Evolutionary conservation across 1,284 basidiomycete genomes (phyloP), one percentile per base, ranked within the genome.

Genomic region (Tylopilus microsporus): DNA sequence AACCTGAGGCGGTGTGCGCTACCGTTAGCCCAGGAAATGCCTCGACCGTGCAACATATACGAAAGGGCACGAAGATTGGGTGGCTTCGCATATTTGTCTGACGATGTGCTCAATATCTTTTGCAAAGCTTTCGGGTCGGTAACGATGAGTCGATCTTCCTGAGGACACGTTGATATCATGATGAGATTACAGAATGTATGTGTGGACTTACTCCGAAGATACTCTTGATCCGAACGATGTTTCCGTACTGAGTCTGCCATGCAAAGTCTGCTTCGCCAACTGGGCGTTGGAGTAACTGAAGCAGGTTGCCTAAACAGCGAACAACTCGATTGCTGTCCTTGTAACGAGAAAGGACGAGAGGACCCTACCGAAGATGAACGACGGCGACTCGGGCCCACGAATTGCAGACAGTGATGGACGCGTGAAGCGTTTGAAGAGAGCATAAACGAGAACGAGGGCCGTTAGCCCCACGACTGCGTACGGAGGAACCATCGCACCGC

Each of bases 91-190:
- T 74, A 80, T 39, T 61, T 67, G 59, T 78, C 75, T 1, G 70
- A 72, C 0, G 75, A 73, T 3, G 74, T 73, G 49, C 75, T 70
- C 46, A 75, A 68, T 19, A 81, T 75, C 60, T 75, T 73, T 47
- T 78, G 78, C 15, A 79, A 60, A 8, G 77, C 77, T 60, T 75
- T 77, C 5, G 77, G 75, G 53, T 80, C 78, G 1, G 68, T 18
- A 18, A 74, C 42, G 41, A 75, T 42, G 9, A 74, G 63, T 9
- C 57, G 57, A 50, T 74, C 59, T 15, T 63, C 62, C 72, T 73
- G 50, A 16, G 3, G 12, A 32, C 30, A 13, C 34, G 42, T 34
- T 25, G 25, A 8, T 12, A 48, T 42, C 12, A 21, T 19, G 15
- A 45, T 34, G 36, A 32, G 36, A 10, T 39, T 8, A 5, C n/a